phyloP scores from a whole-genome alignment of 177 flowering plant species.

The Tripterygium wilfordii region DNA sequence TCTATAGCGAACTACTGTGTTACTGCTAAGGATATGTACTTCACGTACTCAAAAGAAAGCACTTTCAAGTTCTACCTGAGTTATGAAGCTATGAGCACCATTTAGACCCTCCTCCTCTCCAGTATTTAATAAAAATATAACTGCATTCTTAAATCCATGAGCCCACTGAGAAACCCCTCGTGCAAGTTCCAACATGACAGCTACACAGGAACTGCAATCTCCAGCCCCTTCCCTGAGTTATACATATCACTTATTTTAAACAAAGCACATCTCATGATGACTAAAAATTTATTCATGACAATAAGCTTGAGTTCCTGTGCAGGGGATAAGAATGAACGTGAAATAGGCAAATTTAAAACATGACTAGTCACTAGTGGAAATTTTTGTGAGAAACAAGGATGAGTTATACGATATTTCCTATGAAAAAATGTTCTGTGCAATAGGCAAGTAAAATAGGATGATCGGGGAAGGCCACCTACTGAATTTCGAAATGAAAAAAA shows the following conservation, averaged over 20 bases:
- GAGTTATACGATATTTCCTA: too few species aligned
- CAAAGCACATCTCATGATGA: not conserved
- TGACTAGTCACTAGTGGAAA: too few species aligned
- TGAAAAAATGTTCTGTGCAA: too few species aligned
- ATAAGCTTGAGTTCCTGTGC: too few species aligned
- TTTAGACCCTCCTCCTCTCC: constrained; percentile 98
- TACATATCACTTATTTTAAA: not conserved
- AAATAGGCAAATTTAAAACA: too few species aligned
- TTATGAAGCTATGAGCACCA: constrained; percentile 98
- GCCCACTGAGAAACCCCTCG: constrained; percentile 95
- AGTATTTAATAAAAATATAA: constrained; percentile 86
- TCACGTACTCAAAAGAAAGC: too few species aligned
- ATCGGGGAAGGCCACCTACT: too few species aligned
- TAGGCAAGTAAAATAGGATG: too few species aligned
- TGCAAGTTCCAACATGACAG: constrained; percentile 96
- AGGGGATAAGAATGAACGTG: too few species aligned
- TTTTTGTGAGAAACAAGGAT: too few species aligned
- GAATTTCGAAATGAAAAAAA: too few species aligned
- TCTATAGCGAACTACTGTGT: not conserved
- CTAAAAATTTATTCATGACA: not conserved
- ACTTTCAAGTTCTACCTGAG: constrained; percentile 51
- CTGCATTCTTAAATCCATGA: constrained; percentile 77
- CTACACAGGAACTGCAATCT: constrained; percentile 93
- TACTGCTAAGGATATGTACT: too few species aligned
- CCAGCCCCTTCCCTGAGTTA: constrained; percentile 90